Conservation (phyloP, 2,329 filamentous ascomycete genomes). For the Shiraia bambusicola region DNA sequence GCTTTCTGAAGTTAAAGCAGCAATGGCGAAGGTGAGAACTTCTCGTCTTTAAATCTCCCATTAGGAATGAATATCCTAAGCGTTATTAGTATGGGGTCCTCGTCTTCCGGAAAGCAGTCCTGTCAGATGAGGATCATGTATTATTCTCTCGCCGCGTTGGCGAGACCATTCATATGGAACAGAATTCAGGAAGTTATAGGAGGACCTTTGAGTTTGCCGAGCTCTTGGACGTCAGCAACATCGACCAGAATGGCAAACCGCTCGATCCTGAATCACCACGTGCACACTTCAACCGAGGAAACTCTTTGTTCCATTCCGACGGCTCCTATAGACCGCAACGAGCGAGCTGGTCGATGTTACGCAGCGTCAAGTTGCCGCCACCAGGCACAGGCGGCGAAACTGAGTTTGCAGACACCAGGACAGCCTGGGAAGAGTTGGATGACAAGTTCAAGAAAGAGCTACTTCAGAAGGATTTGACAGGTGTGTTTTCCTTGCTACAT, state of each 20-base stretch:
- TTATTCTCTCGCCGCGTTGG: conserved; percentile 54
- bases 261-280: conserved; percentile 28
- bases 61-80: neutral
- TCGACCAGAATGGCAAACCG: conserved; percentile 47
- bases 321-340: conserved; percentile 25
- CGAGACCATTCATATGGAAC: conserved; percentile 58
- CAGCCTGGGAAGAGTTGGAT: conserved; percentile 35
- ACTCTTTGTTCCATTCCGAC: conserved; percentile 26
- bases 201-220: conserved; percentile 47
- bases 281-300: conserved; percentile 27
- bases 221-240: conserved; percentile 59
- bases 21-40: too few relatives aligned
- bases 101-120: conserved; percentile 52
- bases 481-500: conserved; percentile 48
- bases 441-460: conserved; percentile 20
- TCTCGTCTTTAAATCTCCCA: conserved; percentile 11
- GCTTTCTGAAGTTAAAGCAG: conserved; percentile 14
- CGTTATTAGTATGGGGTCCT: conserved; percentile 52
- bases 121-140: conserved; percentile 54
- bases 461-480: conserved; percentile 17
- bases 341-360: conserved; percentile 20
- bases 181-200: conserved; percentile 49
- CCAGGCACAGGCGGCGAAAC: conserved; percentile 25
- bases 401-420: conserved; percentile 24
- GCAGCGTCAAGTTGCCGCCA: conserved; percentile 22